Conservation (phyloP, 306 rosid genomes). For the Styphnolobium japonicum region DNA sequence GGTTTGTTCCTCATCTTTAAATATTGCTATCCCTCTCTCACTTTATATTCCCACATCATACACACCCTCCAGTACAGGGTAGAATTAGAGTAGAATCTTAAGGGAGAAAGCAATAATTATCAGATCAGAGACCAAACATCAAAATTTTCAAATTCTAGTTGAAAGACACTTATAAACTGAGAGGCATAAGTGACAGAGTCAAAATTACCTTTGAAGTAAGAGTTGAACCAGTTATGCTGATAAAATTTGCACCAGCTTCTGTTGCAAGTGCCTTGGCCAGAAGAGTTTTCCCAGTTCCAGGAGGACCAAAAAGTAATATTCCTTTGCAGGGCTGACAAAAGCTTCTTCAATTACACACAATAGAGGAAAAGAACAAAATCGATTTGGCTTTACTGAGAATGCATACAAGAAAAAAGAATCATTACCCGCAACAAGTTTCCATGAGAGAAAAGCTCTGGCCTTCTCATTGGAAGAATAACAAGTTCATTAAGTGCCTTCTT, state of each 20-base stretch:
- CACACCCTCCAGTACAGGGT: not conserved
- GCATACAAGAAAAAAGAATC: constrained; percentile 16
- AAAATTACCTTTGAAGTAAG: constrained; percentile 87
- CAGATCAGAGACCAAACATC: not conserved
- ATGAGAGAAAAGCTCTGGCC: constrained; percentile 90
- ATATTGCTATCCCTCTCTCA: not conserved
- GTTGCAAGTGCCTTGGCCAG: constrained; percentile 98
- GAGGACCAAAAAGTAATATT: constrained; percentile 97
- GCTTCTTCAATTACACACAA: constrained; percentile 24
- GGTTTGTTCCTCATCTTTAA: too few species aligned
- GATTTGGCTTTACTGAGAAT: constrained; percentile 9
- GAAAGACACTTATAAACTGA: constrained; percentile 7
- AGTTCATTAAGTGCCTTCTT: constrained; percentile 88
- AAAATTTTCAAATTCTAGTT: not conserved
- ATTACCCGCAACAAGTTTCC: constrained; percentile 94
- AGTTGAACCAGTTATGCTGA: constrained; percentile 94
- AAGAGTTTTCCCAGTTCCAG: constrained; percentile 99
- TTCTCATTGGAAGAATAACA: constrained; percentile 95
- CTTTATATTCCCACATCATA: not conserved
- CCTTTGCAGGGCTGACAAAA: constrained; percentile 90
- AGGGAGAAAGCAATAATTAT: not conserved
- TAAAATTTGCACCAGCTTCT: constrained; percentile 96
- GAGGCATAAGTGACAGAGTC: not conserved
- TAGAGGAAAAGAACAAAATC: not conserved
- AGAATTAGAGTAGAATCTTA: not conserved